Conservation (phyloP, 1,284 basidiomycete genomes). For the Leccinum pachyderme region DNA sequence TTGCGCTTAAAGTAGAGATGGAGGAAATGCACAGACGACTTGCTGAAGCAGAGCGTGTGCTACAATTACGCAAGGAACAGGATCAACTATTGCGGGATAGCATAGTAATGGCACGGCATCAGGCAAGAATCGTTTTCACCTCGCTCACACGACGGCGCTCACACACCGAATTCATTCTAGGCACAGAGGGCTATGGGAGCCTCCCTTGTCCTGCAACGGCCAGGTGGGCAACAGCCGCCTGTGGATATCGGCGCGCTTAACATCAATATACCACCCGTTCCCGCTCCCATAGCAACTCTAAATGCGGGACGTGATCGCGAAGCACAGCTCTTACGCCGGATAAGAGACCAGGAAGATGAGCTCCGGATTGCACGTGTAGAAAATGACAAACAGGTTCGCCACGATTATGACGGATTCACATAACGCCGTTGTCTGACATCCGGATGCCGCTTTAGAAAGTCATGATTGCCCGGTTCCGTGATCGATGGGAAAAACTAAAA, state of each 20-base stretch:
- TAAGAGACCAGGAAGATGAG: conserved; percentile 69
- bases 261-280: conserved; percentile 48
- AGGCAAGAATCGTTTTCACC: conserved; percentile 42
- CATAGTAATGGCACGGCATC: conserved; percentile 73
- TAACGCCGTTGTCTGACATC: conserved; percentile 13
- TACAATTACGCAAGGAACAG: conserved; percentile 71
- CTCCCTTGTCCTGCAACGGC: conserved; percentile 51
- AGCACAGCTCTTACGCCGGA: conserved; percentile 60
- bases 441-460: conserved; percentile 54
- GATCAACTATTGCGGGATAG: conserved; percentile 75
- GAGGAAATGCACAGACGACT: conserved; percentile 56
- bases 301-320: conserved; percentile 56
- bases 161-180: conserved; percentile 35
- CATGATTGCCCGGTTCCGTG: conserved; percentile 81
- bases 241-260: conserved; percentile 54
- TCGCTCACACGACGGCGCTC: conserved; percentile 1
- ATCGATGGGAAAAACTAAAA: conserved; percentile 87
- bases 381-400: conserved; percentile 77
- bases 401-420: not conserved
- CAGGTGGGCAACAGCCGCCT: conserved; percentile 38
- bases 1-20: conserved; percentile 55
- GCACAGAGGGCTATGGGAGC: conserved; percentile 75
- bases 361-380: conserved; percentile 60
- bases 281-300: conserved; percentile 51
- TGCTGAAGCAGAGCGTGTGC: conserved; percentile 54